Conservation (phyloP, 192 early-diverging fungal genomes). For the Backusella mclennaniae region DNA sequence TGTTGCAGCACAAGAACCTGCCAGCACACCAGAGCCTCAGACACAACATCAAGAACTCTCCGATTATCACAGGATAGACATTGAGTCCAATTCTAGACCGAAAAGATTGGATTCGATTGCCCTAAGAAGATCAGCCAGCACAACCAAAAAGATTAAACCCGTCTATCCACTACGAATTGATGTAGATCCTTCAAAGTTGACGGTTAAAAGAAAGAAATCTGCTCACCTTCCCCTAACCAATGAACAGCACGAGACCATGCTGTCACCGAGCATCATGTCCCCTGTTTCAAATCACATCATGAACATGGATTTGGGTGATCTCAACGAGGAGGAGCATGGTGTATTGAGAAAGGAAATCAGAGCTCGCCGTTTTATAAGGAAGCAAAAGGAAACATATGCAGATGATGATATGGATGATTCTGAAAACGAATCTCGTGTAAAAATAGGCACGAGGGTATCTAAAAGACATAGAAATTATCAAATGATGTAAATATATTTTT, state of each 20-base stretch:
- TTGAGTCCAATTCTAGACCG: neutral
- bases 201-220: neutral
- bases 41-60: neutral
- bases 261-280: neutral
- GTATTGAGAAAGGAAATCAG: slow-evolving; percentile 11
- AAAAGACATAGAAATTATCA: slow-evolving; percentile 17
- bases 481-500: slow-evolving; percentile 14
- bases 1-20: neutral
- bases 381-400: neutral
- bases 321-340: slow-evolving; percentile 7
- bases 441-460: slow-evolving; percentile 50
- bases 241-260: neutral
- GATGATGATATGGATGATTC: slow-evolving; percentile 23
- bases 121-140: neutral
- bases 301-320: slow-evolving; percentile 12
- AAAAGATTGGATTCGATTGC: neutral
- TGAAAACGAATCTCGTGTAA: slow-evolving; percentile 34
- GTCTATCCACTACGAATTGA: neutral
- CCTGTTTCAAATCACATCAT: slow-evolving; percentile 26
- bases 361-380: neutral
- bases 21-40: neutral
- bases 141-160: neutral
- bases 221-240: neutral
- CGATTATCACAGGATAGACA: neutral
- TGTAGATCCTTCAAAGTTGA: neutral